A percentile compares a stretch with the other conserved stretches of the same genome.
Evolutionary conservation across 495 filamentous ascomycete species (phyloP).

Genomic region (Apodospora peruviana): DNA sequence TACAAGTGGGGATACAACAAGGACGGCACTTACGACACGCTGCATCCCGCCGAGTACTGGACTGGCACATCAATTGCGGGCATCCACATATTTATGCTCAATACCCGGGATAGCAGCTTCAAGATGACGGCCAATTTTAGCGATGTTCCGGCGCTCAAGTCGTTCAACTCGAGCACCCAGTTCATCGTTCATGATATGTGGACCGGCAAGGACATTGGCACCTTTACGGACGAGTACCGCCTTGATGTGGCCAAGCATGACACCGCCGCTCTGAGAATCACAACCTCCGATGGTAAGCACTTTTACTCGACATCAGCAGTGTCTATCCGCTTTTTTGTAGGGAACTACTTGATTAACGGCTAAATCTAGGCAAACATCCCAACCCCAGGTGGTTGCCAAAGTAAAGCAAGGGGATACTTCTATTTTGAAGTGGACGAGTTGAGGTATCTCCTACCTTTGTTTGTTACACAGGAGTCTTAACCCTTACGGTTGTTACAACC

Average conservation of each 20-base stretch:
- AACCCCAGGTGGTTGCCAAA: too few relatives aligned
- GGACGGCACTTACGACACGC: slow-evolving; percentile 54
- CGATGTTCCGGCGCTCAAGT: slow-evolving; percentile 46
- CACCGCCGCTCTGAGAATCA: slow-evolving; percentile 12
- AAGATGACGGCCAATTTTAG: slow-evolving; percentile 40
- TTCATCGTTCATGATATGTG: slow-evolving; percentile 13
- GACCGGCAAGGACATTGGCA: slow-evolving; percentile 7
- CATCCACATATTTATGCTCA: slow-evolving; percentile 49
- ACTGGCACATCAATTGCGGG: slow-evolving; percentile 40
- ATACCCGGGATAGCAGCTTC: slow-evolving; percentile 30
- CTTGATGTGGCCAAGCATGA: slow-evolving; percentile 6
- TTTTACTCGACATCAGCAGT: too few relatives aligned
- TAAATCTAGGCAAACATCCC: too few relatives aligned
- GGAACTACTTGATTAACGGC: too few relatives aligned
- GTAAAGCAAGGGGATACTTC: too few relatives aligned
- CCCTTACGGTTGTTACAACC: too few relatives aligned
- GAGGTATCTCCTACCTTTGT: too few relatives aligned
- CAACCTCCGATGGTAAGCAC: slow-evolving; percentile 5
- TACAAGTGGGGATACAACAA: slow-evolving; percentile 61
- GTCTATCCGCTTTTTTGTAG: too few relatives aligned
- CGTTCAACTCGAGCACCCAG: neutral
- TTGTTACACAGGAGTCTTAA: too few relatives aligned
- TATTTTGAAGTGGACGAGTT: too few relatives aligned
- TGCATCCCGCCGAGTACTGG: slow-evolving; percentile 58
- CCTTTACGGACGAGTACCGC: neutral